A percentile compares a stretch with the other conserved stretches of the same genome.
Conservation (phyloP, 805 yeast genomes). For the Candida orba region DNA sequence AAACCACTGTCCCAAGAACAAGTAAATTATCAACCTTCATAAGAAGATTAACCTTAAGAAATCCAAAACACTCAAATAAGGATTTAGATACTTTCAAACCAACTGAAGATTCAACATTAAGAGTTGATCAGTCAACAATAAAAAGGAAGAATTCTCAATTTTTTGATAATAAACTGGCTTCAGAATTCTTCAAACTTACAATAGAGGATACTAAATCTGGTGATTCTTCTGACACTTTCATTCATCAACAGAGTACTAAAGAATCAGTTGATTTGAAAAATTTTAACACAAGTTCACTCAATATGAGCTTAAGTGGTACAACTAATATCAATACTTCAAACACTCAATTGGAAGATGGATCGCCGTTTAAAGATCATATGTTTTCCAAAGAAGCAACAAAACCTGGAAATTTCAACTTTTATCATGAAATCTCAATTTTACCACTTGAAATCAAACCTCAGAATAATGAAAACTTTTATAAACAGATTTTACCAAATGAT, state of each 20-base stretch:
- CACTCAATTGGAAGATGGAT: not conserved
- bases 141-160: too few species aligned
- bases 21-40: constrained; percentile 3
- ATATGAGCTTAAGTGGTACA: not conserved
- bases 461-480: constrained; percentile 4
- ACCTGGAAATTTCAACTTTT: constrained; percentile 2
- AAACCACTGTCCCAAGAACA: not conserved
- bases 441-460: not conserved
- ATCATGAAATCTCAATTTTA: constrained; percentile 1
- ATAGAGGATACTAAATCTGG: not conserved
- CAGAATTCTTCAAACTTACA: not conserved
- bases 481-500: not conserved
- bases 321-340: not conserved
- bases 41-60: constrained; percentile 3
- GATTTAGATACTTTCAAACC: not conserved
- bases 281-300: not conserved
- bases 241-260: not conserved
- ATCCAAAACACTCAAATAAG: not conserved
- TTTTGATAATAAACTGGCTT: not conserved
- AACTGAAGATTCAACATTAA: too few species aligned
- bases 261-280: not conserved
- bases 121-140: too few species aligned
- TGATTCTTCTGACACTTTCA: too few species aligned
- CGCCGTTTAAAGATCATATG: not conserved
- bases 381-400: not conserved